Evolutionary conservation across 176 grass and related monocot genomes (phyloP).

Genomic region (Typha latifolia): DNA sequence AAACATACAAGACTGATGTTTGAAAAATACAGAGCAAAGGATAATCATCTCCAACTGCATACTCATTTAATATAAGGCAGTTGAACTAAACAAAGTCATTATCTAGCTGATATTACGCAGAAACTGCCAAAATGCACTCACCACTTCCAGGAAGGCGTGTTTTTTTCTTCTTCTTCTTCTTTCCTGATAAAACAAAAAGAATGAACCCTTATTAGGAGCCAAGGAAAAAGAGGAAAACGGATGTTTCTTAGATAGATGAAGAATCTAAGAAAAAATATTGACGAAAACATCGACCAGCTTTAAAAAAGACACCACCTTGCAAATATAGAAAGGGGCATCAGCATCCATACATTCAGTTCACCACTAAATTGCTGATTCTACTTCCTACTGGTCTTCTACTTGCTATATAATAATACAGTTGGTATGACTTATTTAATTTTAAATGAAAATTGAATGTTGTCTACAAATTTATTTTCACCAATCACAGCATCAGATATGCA

Average conservation of each 20-base stretch:
- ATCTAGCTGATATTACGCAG: not conserved
- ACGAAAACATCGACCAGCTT: not conserved
- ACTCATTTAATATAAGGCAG: no score
- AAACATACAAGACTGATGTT: no score
- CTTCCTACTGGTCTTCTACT: not conserved
- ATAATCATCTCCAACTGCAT: no score
- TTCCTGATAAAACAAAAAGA: conserved; percentile 35
- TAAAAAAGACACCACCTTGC: not conserved
- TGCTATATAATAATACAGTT: not conserved
- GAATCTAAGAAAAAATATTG: not conserved
- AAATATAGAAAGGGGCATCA: not conserved
- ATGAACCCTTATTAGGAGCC: conserved; percentile 8
- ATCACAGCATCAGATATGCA: not conserved
- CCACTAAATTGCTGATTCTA: not conserved
- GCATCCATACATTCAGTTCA: not conserved
- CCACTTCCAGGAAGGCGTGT: conserved; percentile 37
- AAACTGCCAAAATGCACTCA: conserved; percentile 16
- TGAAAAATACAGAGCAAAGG: no score
- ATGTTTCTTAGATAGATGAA: not conserved
- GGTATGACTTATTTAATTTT: not conserved
- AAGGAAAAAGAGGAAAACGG: conserved; percentile 15
- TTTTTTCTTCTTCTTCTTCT: conserved; percentile 99
- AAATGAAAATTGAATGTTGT: not conserved
- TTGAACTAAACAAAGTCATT: no score
- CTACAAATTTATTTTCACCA: not conserved